phyloP scores from a whole-genome alignment of 2,329 filamentous ascomycete species.

The Pseudogymnoascus sp. region DNA sequence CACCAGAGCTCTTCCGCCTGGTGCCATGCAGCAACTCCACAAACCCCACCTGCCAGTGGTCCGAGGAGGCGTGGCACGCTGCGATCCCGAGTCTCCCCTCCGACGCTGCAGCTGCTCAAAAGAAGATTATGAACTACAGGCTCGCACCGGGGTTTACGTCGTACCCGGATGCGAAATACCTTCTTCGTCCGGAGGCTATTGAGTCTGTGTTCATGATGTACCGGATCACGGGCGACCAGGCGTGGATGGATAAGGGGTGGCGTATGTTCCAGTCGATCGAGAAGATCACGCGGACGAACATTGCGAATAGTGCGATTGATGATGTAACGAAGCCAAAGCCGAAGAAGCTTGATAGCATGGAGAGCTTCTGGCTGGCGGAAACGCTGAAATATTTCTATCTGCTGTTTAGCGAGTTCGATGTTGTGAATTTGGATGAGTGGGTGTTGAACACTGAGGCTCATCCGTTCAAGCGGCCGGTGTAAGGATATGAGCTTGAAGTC shows the following conservation, averaged over 20 bases:
- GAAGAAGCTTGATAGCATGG: constrained; percentile 45
- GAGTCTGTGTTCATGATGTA: constrained; percentile 56
- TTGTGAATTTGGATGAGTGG: constrained; percentile 54
- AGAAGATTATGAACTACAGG: constrained; percentile 1
- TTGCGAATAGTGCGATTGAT: constrained; percentile 32
- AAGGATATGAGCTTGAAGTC: background rate
- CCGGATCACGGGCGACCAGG: constrained; percentile 12
- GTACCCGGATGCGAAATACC: constrained; percentile 36
- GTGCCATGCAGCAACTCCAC: constrained; percentile 40
- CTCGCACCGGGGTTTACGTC: constrained; percentile 41
- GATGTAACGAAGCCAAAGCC: constrained; percentile 25
- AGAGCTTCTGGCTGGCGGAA: constrained; percentile 57
- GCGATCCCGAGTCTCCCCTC: background rate
- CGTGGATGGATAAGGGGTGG: constrained; percentile 34
- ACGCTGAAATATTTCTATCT: constrained; percentile 78
- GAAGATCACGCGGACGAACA: constrained; percentile 30
- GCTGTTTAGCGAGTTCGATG: constrained; percentile 57
- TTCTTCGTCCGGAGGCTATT: constrained; percentile 50
- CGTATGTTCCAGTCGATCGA: constrained; percentile 36
- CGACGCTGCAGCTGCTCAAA: background rate
- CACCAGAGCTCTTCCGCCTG: constrained; percentile 49
- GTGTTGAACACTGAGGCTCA: constrained; percentile 39
- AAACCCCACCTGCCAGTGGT: constrained; percentile 40
- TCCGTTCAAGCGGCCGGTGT: constrained; percentile 15
- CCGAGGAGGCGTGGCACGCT: constrained; percentile 24